Evolutionary conservation across 1,284 basidiomycete genomes (phyloP).

Genomic region (Leccinum fuscescens): DNA sequence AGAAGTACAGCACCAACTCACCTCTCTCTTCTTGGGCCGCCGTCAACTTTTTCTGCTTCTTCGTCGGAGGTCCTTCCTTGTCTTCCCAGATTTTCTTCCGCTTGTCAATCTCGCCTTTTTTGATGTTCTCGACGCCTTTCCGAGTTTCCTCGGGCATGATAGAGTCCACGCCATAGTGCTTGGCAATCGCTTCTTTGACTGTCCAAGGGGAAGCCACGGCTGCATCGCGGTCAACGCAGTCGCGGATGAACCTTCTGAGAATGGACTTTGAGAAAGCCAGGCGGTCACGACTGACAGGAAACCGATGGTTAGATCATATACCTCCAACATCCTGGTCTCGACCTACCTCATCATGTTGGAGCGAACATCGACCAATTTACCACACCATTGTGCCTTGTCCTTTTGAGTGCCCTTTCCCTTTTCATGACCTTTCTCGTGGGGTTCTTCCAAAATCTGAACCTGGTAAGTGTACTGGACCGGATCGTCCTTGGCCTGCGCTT

Average conservation of each 20-base stretch:
- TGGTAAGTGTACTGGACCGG: constrained; percentile 85
- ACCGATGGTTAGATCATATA: constrained; percentile 4
- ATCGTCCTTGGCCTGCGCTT: constrained; percentile 73
- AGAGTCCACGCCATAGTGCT: constrained; percentile 78
- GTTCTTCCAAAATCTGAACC: constrained; percentile 80
- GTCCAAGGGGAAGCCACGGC: constrained; percentile 94
- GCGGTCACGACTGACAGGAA: constrained; percentile 75
- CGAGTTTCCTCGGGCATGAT: constrained; percentile 85
- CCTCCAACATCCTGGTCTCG: constrained; percentile 5
- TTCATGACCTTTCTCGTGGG: constrained; percentile 64
- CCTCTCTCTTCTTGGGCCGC: constrained; percentile 72
- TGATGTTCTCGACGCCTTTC: constrained; percentile 73
- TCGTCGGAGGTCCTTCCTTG: constrained; percentile 72
- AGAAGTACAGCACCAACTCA: constrained; percentile 30
- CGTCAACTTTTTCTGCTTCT: constrained; percentile 78
- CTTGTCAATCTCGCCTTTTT: constrained; percentile 87
- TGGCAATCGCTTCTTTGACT: constrained; percentile 83
- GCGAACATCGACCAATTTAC: constrained; percentile 77
- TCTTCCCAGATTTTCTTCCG: constrained; percentile 86
- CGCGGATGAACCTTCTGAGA: constrained; percentile 91
- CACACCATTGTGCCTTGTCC: constrained; percentile 58
- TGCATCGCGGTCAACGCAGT: constrained; percentile 88
- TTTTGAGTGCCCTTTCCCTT: constrained; percentile 53
- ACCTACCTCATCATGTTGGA: constrained; percentile 77
- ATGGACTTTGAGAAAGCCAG: constrained; percentile 95